Percentiles rank a stretch among this genome's conserved stretches.
These are phyloP conservation scores for Neurospora sublineolata DNA, from an alignment of 495 filamentous ascomycete species.

Conservation along the genomic window DNA sequence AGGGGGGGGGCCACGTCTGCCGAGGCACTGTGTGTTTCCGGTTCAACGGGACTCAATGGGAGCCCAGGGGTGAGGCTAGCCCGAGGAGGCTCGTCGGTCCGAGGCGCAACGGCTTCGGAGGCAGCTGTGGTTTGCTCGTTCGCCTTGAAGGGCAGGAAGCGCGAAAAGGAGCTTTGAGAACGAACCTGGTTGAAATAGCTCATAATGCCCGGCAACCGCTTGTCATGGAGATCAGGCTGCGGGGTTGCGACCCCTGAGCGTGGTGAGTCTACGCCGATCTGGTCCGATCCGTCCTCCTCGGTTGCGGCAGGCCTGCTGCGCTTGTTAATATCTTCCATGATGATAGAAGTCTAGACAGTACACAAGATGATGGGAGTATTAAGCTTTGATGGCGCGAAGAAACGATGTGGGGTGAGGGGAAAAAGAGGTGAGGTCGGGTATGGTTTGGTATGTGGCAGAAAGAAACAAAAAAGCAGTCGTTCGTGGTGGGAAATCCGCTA, in stretches of 20 bases:
- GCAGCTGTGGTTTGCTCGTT: slow-evolving; percentile 28
- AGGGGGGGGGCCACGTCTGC: slow-evolving; percentile 39
- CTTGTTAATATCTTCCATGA: slow-evolving; percentile 34
- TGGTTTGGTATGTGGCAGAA: slow-evolving; percentile 2
- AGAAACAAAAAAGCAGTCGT: slow-evolving; percentile 14
- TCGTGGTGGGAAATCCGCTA: slow-evolving; percentile 15
- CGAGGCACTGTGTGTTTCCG: slow-evolving; percentile 13
- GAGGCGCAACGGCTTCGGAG: slow-evolving; percentile 21
- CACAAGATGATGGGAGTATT: not conserved
- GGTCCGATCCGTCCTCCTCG: slow-evolving; percentile 62
- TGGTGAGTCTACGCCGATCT: slow-evolving; percentile 71
- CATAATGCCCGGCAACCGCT: slow-evolving; percentile 80
- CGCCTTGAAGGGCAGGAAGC: slow-evolving; percentile 25
- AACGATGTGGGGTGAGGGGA: slow-evolving; percentile 13
- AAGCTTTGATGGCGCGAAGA: slow-evolving; percentile 1
- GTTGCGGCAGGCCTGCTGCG: slow-evolving; percentile 35
- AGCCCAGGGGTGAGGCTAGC: slow-evolving; percentile 15
- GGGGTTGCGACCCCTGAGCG: slow-evolving; percentile 80
- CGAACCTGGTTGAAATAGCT: slow-evolving; percentile 97
- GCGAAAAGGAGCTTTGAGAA: slow-evolving; percentile 41
- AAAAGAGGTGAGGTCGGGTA: slow-evolving; percentile 3
- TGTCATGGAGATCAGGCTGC: slow-evolving; percentile 78
- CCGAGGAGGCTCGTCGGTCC: slow-evolving; percentile 24
- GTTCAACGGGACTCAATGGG: slow-evolving; percentile 13
- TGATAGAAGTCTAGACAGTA: slow-evolving; percentile 6